These are phyloP conservation scores for Kodamaea fukazawae DNA, from an alignment of 805 yeast species.

Conservation along the genomic window DNA sequence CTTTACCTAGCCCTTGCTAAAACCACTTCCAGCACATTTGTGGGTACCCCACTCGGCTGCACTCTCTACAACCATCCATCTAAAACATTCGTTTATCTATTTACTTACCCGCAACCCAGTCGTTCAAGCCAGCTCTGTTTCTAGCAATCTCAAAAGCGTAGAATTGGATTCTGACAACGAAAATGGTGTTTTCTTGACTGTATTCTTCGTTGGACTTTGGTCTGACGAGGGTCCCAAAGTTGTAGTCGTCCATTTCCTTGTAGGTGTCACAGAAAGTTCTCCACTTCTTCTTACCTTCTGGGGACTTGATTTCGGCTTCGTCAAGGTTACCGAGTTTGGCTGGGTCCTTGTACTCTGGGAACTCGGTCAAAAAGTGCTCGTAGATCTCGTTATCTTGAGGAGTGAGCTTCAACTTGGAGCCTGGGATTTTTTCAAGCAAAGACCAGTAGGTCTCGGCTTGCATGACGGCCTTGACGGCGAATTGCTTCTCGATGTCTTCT, in stretches of 20 bases:
- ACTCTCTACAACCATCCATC: too few species aligned
- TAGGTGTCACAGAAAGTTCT: slow-evolving; percentile 79
- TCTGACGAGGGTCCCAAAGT: slow-evolving; percentile 92
- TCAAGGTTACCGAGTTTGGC: slow-evolving; percentile 53
- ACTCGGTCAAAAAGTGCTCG: slow-evolving; percentile 56
- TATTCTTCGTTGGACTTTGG: slow-evolving; percentile 70
- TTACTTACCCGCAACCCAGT: slow-evolving; percentile 57
- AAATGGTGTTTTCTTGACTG: slow-evolving; percentile 77
- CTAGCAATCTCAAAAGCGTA: slow-evolving; percentile 93
- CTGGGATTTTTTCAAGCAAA: slow-evolving; percentile 67
- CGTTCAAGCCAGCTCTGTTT: slow-evolving; percentile 86
- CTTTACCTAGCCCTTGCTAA: too few species aligned
- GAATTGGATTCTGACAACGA: slow-evolving; percentile 90
- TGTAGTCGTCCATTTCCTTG: slow-evolving; percentile 86
- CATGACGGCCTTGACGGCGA: slow-evolving; percentile 94
- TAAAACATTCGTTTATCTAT: background rate
- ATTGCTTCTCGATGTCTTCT: slow-evolving; percentile 95
- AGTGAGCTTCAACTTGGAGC: slow-evolving; percentile 74
- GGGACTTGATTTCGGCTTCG: slow-evolving; percentile 82
- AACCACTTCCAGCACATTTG: too few species aligned
- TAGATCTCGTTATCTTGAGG: slow-evolving; percentile 70
- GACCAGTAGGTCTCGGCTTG: slow-evolving; percentile 96
- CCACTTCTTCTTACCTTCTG: slow-evolving; percentile 85
- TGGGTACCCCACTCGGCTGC: too few species aligned
- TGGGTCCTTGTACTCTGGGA: slow-evolving; percentile 83